These are phyloP conservation scores for Plectosphaerella sp. DNA, from an alignment of 2,329 filamentous ascomycete species.

Conservation along the genomic window DNA sequence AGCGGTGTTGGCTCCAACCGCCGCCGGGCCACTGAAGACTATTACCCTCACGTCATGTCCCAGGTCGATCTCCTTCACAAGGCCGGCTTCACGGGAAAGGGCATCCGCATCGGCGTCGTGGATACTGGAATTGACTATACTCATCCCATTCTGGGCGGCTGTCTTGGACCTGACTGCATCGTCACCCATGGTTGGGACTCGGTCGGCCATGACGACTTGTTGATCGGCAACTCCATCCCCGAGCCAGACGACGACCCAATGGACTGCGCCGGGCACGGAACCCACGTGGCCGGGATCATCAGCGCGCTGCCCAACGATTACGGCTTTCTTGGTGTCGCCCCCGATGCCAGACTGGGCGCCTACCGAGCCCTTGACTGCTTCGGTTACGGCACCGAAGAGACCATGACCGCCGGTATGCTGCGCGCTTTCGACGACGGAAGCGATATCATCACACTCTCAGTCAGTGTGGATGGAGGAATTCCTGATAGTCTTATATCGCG, in stretches of 20 bases:
- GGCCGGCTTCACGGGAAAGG: conserved; percentile 36
- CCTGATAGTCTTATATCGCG: conserved; percentile 1
- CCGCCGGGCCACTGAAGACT: conserved; percentile 2
- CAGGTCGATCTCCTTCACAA: conserved; percentile 33
- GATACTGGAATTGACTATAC: conserved; percentile 39
- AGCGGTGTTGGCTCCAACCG: neutral
- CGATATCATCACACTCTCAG: conserved; percentile 21
- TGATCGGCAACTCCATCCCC: conserved; percentile 10
- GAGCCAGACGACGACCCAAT: conserved; percentile 15
- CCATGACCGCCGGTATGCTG: conserved; percentile 34
- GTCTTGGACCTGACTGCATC: neutral
- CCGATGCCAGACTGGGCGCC: conserved; percentile 30
- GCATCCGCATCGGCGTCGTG: conserved; percentile 35
- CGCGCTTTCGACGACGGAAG: conserved; percentile 35
- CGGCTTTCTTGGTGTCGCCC: conserved; percentile 43
- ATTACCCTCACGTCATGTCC: conserved; percentile 20
- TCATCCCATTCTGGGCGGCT: conserved; percentile 22
- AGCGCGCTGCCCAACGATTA: conserved; percentile 33
- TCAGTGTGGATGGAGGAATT: neutral
- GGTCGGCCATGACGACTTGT: neutral
- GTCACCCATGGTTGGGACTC: neutral
- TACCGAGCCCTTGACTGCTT: conserved; percentile 33
- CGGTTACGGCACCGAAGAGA: conserved; percentile 27
- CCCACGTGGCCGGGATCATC: conserved; percentile 12
- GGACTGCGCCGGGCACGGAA: conserved; percentile 15